Percentiles rank a stretch among this genome's conserved stretches.
Conservation (phyloP, 768 basidiomycete species). For the Peribolospora kevripleyi region DNA sequence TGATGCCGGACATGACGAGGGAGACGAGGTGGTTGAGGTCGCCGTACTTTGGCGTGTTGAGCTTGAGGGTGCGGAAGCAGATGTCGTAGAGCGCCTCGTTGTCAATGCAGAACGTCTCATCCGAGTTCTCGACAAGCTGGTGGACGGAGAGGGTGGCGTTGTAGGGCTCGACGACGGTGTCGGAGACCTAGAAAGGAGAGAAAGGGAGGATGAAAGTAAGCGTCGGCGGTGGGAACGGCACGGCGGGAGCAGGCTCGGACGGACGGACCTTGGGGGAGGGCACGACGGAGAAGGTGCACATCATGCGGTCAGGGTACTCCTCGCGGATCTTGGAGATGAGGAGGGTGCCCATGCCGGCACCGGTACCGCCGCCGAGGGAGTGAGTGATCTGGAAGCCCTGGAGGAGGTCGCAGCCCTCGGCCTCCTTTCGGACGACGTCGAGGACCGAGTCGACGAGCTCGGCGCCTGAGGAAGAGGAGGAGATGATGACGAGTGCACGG, state of each 20-base stretch:
- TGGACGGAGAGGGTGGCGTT: slow-evolving; percentile 96
- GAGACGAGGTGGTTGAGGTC: slow-evolving; percentile 96
- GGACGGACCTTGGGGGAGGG: slow-evolving; percentile 56
- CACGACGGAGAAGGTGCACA: slow-evolving; percentile 98
- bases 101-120: slow-evolving; percentile 99
- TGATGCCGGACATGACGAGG: slow-evolving; percentile 95
- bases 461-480: slow-evolving; percentile 66
- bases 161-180: slow-evolving; percentile 99
- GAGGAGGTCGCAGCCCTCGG: slow-evolving; percentile 86
- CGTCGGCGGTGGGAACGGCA: not conserved
- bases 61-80: slow-evolving; percentile 92
- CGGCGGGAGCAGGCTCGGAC: not conserved
- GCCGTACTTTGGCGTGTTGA: slow-evolving; percentile 77
- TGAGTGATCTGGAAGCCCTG: slow-evolving; percentile 99
- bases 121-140: slow-evolving; percentile 97
- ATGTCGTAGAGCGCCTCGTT: slow-evolving; percentile 80
- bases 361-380: slow-evolving; percentile 95
- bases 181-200: slow-evolving; percentile 35
- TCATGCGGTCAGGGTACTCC: slow-evolving; percentile 98
- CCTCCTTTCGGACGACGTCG: slow-evolving; percentile 96
- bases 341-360: slow-evolving; percentile 98
- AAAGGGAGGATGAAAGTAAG: not conserved
- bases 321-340: slow-evolving; percentile 97
- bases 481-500: slow-evolving; percentile 7
- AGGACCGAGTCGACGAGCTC: slow-evolving; percentile 95